Evolutionary conservation across 192 early-diverging fungal genomes (phyloP), one percentile per base, ranked within the genome.

Genomic region (Backusella morwellensis): DNA sequence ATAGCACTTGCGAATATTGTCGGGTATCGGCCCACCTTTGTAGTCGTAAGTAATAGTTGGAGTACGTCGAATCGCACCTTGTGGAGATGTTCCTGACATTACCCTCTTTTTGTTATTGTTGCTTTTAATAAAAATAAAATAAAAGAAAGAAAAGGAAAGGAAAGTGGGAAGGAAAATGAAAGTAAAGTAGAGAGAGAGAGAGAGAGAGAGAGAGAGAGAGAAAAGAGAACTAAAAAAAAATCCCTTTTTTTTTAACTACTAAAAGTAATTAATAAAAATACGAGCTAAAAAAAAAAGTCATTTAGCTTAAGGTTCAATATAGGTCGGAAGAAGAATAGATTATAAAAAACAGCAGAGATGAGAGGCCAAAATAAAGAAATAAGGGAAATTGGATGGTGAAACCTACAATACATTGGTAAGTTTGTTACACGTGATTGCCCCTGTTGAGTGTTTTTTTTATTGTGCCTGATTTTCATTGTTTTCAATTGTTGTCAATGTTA

Each of bases 11-110:
- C 70, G 26, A 15, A 78, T 41, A 26, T 41, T 12, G 9, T 79
- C 78, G 32, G 78, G 68, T 40, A 79, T 79, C 2, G 78, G 72
- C 35, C 78, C 76, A 3, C 76, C 76, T n/a, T 32, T 35, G 17
- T 66, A 75, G 15, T 75, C 38, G 42, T 38, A 40, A 9, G 68
- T 77, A 7, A 52, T 17, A 12, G 72, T 75, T 35, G 38, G n/a
- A 17, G 21, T 72, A 44, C 70, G 67, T 68, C 17, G 29, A 68
- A 68, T 68, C 14, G 35, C 34, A 34, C 35, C 67, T 68, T 36
- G 35, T 68, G 67, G 67, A n/a, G 67, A 68, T 26, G 56, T 63
- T 29, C 26, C 26, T 29, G 56, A 63, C 56, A 63, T 63, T 50
- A n/a, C 47, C 47, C 47, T 14, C 29, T 63, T 63, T 26, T 59